Evolutionary conservation across 805 yeast genomes (phyloP).

Genomic region (Candida maltosa): DNA sequence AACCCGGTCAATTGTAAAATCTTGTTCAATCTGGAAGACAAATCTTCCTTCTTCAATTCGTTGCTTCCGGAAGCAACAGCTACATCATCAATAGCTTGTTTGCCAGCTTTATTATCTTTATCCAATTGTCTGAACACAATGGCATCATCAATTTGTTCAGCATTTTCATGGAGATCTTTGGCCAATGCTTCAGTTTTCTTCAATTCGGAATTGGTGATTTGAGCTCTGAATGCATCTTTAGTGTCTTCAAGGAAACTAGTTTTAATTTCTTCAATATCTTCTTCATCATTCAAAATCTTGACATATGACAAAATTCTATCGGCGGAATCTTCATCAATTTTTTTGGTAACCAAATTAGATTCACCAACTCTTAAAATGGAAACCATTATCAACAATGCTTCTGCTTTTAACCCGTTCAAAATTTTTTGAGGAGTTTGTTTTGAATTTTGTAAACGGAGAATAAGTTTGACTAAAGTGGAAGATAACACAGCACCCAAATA

Average conservation of each 20-base stretch:
- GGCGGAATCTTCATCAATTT: conserved; percentile 94
- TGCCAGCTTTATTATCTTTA: conserved; percentile 24
- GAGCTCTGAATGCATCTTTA: conserved; percentile 74
- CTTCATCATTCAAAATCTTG: conserved; percentile 69
- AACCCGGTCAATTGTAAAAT: conserved; percentile 96
- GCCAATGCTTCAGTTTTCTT: conserved; percentile 56
- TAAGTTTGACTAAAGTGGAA: conserved; percentile 83
- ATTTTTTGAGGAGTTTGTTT: conserved; percentile 48
- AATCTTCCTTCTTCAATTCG: conserved; percentile 52
- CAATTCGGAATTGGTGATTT: conserved; percentile 58
- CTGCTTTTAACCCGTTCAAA: conserved; percentile 86
- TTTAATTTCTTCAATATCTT: conserved; percentile 49
- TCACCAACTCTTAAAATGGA: conserved; percentile 88
- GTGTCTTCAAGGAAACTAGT: conserved; percentile 84
- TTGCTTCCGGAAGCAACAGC: conserved; percentile 48
- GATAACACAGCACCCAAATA: conserved; percentile 87
- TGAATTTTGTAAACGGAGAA: conserved; percentile 65
- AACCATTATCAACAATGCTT: conserved; percentile 89
- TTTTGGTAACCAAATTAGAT: conserved; percentile 61
- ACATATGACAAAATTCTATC: conserved; percentile 91
- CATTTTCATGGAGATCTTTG: conserved; percentile 55
- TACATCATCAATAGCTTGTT: conserved; percentile 47
- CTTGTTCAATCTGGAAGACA: conserved; percentile 78
- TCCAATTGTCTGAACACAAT: conserved; percentile 77
- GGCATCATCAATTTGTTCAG: conserved; percentile 76